phyloP scores from a whole-genome alignment of 805 yeast species.

The Yamadazyma kitorensis region DNA sequence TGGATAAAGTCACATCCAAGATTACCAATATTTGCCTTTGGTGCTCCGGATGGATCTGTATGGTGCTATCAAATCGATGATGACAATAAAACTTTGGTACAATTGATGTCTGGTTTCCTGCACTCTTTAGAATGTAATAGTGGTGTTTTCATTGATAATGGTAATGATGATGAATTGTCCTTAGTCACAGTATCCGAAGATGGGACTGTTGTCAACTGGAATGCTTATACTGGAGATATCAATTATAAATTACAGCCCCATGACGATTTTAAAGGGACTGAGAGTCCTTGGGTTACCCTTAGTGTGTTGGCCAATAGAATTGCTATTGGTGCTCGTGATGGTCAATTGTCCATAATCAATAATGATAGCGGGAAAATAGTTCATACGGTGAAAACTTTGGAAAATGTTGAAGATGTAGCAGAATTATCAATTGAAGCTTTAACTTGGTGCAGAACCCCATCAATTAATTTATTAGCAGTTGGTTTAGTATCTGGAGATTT shows the following conservation, averaged over 20 bases:
- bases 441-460: slow-evolving; percentile 64
- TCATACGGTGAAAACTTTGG: slow-evolving; percentile 62
- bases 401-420: slow-evolving; percentile 44
- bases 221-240: slow-evolving; percentile 72
- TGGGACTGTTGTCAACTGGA: slow-evolving; percentile 85
- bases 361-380: slow-evolving; percentile 70
- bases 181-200: slow-evolving; percentile 82
- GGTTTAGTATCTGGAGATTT: slow-evolving; percentile 90
- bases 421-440: slow-evolving; percentile 56
- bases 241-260: slow-evolving; percentile 62
- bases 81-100: slow-evolving; percentile 46
- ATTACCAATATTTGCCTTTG: slow-evolving; percentile 82
- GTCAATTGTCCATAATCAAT: slow-evolving; percentile 77
- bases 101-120: slow-evolving; percentile 73
- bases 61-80: slow-evolving; percentile 84
- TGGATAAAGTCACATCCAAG: slow-evolving; percentile 83
- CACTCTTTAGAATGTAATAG: slow-evolving; percentile 80
- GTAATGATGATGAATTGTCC: slow-evolving; percentile 54
- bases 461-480: slow-evolving; percentile 63
- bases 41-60: slow-evolving; percentile 88
- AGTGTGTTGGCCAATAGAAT: slow-evolving; percentile 50
- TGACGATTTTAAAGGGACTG: slow-evolving; percentile 66
- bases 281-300: slow-evolving; percentile 87
- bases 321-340: slow-evolving; percentile 88
- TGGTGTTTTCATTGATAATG: slow-evolving; percentile 64